Conservation (phyloP, 192 early-diverging fungal species). For the Chytriomyces sp. region DNA sequence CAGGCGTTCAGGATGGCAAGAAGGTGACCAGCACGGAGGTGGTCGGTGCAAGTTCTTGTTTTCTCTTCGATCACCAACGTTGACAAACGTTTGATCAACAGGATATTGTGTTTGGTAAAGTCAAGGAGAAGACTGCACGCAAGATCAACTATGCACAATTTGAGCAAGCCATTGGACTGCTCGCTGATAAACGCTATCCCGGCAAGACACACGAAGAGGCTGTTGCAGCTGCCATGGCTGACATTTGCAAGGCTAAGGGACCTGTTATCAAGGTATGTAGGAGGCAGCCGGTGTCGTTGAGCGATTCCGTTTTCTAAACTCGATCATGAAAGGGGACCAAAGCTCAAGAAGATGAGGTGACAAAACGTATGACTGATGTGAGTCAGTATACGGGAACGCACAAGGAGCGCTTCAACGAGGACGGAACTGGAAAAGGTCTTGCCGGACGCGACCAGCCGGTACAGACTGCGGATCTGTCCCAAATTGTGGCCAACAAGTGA, state of each 20-base stretch:
- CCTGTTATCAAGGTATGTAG: not conserved
- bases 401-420: slow-evolving; percentile 43
- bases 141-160: slow-evolving; percentile 47
- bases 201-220: slow-evolving; percentile 41
- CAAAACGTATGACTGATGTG: slow-evolving; percentile 43
- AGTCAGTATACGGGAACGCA: slow-evolving; percentile 44
- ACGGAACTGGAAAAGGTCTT: slow-evolving; percentile 49
- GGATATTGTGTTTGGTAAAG: slow-evolving; percentile 61
- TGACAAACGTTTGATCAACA: no score
- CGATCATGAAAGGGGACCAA: slow-evolving; percentile 12
- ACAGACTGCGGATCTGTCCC: slow-evolving; percentile 9
- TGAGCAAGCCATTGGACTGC: slow-evolving; percentile 34
- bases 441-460: slow-evolving; percentile 48
- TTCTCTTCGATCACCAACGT: no score
- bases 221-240: slow-evolving; percentile 1
- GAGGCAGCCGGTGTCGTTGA: not conserved
- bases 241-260: slow-evolving; percentile 15
- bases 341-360: slow-evolving; percentile 36
- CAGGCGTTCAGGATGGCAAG: slow-evolving; percentile 45
- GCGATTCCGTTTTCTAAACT: not conserved
- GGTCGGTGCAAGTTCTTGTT: slow-evolving; percentile 50
- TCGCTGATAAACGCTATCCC: slow-evolving; percentile 53
- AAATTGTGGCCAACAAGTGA: slow-evolving; percentile 5
- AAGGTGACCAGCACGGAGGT: slow-evolving; percentile 50
- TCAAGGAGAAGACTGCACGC: slow-evolving; percentile 50